Conservation (phyloP, 371 early-diverging fungal genomes). For the Mucor irregularis region DNA sequence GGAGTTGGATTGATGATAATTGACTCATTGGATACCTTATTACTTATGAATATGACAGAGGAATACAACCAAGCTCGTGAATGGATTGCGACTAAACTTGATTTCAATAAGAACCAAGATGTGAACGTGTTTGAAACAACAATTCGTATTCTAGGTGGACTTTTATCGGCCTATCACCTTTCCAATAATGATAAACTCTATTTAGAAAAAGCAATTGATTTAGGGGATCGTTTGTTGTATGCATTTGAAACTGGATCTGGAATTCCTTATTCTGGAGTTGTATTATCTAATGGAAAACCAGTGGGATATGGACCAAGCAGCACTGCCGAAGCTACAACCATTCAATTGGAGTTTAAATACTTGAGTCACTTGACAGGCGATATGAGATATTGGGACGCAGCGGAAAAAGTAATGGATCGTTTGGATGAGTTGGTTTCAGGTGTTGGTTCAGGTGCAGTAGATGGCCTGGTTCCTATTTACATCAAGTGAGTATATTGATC, state of each 20-base stretch:
- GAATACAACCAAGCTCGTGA: slow-evolving; percentile 72
- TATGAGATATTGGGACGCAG: slow-evolving; percentile 67
- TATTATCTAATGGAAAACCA: slow-evolving; percentile 47
- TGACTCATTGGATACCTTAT: slow-evolving; percentile 85
- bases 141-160: slow-evolving; percentile 90
- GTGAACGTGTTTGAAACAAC: slow-evolving; percentile 93
- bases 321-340: slow-evolving; percentile 86
- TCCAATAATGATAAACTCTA: slow-evolving; percentile 65
- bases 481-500: slow-evolving; percentile 38
- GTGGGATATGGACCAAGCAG: slow-evolving; percentile 51
- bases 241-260: slow-evolving; percentile 78
- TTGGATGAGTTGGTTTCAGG: slow-evolving; percentile 45
- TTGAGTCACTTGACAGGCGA: slow-evolving; percentile 77
- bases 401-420: slow-evolving; percentile 66
- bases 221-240: slow-evolving; percentile 75
- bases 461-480: slow-evolving; percentile 81
- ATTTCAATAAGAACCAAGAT: slow-evolving; percentile 69
- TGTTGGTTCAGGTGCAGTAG: slow-evolving; percentile 37
- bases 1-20: slow-evolving; percentile 81
- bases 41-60: slow-evolving; percentile 74
- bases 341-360: slow-evolving; percentile 89
- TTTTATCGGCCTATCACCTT: slow-evolving; percentile 81
- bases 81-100: slow-evolving; percentile 61
- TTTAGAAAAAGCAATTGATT: slow-evolving; percentile 73
- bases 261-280: slow-evolving; percentile 77